phyloP scores from a whole-genome alignment of 305 asterid species.

The Fraxinus albicans region DNA sequence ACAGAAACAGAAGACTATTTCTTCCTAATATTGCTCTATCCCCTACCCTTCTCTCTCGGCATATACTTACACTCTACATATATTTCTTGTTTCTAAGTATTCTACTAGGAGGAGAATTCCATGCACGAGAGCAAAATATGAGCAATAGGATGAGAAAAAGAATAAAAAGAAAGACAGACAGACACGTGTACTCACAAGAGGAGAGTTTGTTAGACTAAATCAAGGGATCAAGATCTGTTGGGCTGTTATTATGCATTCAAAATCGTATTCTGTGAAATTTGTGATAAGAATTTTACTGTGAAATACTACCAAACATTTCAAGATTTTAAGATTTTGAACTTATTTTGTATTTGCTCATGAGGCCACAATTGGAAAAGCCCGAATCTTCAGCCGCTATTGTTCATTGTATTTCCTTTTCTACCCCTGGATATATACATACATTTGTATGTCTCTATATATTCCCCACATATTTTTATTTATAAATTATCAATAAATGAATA shows the following conservation, averaged over 20 bases:
- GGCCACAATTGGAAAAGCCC: constrained; percentile 33
- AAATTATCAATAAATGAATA: not conserved
- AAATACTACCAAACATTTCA: not conserved
- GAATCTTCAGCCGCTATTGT: constrained; percentile 44
- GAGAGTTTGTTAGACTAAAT: constrained; percentile 39
- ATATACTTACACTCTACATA: constrained; percentile 8
- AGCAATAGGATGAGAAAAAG: constrained; percentile 15
- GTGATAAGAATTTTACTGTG: not conserved
- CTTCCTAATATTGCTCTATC: constrained; percentile 35
- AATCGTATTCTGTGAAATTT: not conserved
- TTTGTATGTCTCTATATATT: not conserved
- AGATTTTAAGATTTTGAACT: not conserved
- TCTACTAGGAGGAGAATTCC: constrained; percentile 70
- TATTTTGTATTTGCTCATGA: constrained; percentile 17
- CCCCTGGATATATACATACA: not conserved
- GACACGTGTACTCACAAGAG: constrained; percentile 49
- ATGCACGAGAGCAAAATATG: constrained; percentile 65
- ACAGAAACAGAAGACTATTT: constrained; percentile 54
- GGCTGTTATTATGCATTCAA: not conserved
- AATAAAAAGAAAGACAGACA: constrained; percentile 25
- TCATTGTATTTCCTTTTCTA: constrained; percentile 20
- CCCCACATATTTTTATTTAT: not conserved
- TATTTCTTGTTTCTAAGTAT: constrained; percentile 35
- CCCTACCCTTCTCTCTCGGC: constrained; percentile 14
- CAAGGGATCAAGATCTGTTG: constrained; percentile 39